A percentile compares a stretch with the other conserved stretches of the same genome.
phyloP scores from a whole-genome alignment of 2,329 filamentous ascomycete species.

The Botrytis byssoidea region DNA sequence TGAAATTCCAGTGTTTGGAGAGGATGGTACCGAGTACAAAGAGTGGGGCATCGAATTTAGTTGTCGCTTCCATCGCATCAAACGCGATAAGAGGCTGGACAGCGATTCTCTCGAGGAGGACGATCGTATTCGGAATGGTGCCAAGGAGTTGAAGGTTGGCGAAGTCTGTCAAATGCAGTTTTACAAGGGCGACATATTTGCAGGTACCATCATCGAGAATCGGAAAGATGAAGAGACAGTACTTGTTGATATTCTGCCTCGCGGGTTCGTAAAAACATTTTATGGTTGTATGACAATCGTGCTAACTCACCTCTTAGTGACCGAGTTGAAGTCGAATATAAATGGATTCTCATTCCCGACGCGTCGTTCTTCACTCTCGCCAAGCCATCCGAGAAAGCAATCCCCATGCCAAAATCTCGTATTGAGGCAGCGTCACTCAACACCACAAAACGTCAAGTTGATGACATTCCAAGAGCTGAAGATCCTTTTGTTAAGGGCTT shows the following conservation, averaged over 20 bases:
- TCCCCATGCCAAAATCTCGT: conserved; percentile 65
- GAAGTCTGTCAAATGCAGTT: conserved; percentile 87
- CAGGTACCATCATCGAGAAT: conserved; percentile 84
- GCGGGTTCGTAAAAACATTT: conserved; percentile 60
- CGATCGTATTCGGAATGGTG: conserved; percentile 65
- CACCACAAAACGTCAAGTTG: conserved; percentile 57
- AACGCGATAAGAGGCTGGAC: conserved; percentile 75
- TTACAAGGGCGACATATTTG: conserved; percentile 82
- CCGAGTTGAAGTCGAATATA: conserved; percentile 77
- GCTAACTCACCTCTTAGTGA: conserved; percentile 56
- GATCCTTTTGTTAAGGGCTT: conserved; percentile 66
- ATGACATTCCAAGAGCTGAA: conserved; percentile 63
- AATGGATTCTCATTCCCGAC: conserved; percentile 75
- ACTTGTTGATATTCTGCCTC: conserved; percentile 79
- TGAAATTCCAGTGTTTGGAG: conserved; percentile 79
- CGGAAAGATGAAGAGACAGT: conserved; percentile 70
- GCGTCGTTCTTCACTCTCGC: conserved; percentile 67
- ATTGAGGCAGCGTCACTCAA: conserved; percentile 67
- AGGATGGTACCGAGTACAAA: conserved; percentile 89
- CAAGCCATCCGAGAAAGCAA: conserved; percentile 71
- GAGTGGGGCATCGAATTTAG: conserved; percentile 90
- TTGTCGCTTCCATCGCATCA: conserved; percentile 89
- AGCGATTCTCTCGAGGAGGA: conserved; percentile 68
- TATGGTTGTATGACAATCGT: conserved; percentile 23
- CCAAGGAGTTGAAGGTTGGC: conserved; percentile 64